Evolutionary conservation across 257 asterid genomes (phyloP), one percentile per base, ranked within the genome.

Genomic region (Capsicum rhomboideum): DNA sequence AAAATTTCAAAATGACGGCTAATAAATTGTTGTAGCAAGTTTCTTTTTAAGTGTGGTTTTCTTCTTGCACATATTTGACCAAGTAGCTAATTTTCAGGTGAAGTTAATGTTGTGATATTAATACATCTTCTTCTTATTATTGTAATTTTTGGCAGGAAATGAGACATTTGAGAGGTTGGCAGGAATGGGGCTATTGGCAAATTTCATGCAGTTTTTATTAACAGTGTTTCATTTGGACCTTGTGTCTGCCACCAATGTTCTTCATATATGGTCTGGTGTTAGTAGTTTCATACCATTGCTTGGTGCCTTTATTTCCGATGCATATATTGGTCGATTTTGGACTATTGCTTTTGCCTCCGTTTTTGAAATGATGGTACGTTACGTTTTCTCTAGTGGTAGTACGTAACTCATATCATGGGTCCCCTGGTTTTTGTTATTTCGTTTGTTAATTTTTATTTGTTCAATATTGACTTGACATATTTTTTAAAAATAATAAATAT

Each of bases 141-240:
- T 49, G n/a, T n/a, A 34, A 2, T 26, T 23, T 50, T 78, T 20
- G 5, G 79, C 90, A 93, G 96, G 97, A 23, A 93, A 93, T 85
- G 97, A 93, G 71, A 90, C 94, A 3, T 86, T 87, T 82, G 97
- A 92, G 87, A 93, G 97, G 52, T 58, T 93, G 83, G 96, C 96
- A 4, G n/a, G 90, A 2, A 56, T 88, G 1, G 97, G 97, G 34
- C 10, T 93, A 84, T 1, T 86, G 6, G 94, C 93, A 59, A 93
- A 93, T 84, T 92, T 93, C 82, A 91, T 89, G 93, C 90, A 92
- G 77, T 93, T 88, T 80, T 84, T 92, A 87, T 71, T 89, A 58
- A 90, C 90, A 26, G 72, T 86, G 77, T 92, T 86, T 78, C 93
- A 93, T 85, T 78, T 93, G 94, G 94, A 92, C 53, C 94, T 89